Percentiles rank a stretch among this genome's conserved stretches.
Evolutionary conservation across 495 filamentous ascomycete genomes (phyloP).

Genomic region (Penicillium flavigenum): DNA sequence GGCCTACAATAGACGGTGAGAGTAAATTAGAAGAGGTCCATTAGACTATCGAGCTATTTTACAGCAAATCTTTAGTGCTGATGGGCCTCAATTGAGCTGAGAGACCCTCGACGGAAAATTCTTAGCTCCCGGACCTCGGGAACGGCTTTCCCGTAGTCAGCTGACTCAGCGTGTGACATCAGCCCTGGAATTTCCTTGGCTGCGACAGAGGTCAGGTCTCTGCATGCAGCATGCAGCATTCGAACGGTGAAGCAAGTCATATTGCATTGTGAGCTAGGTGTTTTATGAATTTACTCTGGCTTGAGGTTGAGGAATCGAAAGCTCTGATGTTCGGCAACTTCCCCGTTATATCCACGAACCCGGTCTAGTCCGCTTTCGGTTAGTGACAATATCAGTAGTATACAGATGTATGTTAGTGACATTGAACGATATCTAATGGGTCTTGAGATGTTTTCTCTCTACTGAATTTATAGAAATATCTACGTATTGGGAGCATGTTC

Average conservation of each 20-base stretch:
- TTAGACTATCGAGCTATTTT: constrained; percentile 1
- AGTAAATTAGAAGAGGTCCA: not conserved
- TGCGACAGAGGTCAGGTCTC: constrained; percentile 3
- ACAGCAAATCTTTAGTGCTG: not conserved
- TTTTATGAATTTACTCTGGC: not conserved
- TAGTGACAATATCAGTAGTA: constrained; percentile 4
- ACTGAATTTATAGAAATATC: not conserved
- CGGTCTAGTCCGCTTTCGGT: constrained; percentile 7
- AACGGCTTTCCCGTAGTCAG: constrained; percentile 26
- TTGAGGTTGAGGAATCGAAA: not conserved
- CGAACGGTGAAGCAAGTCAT: not conserved
- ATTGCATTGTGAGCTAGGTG: not conserved
- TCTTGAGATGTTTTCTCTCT: not conserved
- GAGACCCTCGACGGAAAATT: constrained; percentile 24
- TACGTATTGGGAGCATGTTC: not conserved
- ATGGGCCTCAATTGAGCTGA: constrained; percentile 12
- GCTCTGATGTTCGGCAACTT: not conserved
- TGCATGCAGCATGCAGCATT: constrained; percentile 9
- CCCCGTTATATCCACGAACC: not conserved
- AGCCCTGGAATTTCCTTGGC: not conserved
- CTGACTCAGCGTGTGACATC: constrained; percentile 31
- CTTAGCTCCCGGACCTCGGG: constrained; percentile 31
- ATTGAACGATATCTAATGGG: not conserved
- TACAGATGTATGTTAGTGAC: not conserved
- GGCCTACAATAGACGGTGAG: constrained; percentile 14